A percentile compares a stretch with the other conserved stretches of the same genome.
Evolutionary conservation across 805 yeast genomes (phyloP).

Genomic region (Zygosaccharomyces gambellarensis): DNA sequence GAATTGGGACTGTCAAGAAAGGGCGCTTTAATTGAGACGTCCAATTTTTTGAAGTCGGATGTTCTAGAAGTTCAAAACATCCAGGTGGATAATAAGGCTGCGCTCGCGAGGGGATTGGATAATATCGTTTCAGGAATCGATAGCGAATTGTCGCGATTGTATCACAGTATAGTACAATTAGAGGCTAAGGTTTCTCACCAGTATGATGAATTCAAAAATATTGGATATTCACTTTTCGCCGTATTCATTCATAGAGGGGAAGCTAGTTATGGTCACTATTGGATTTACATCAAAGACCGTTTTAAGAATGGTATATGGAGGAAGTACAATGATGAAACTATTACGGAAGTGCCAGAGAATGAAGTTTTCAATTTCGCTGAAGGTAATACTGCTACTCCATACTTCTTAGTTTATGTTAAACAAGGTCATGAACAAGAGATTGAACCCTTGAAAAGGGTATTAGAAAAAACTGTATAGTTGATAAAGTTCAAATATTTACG

Average conservation of each 20-base stretch:
- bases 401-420: slow-evolving; percentile 78
- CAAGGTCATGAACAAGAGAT: slow-evolving; percentile 53
- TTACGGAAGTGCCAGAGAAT: slow-evolving; percentile 64
- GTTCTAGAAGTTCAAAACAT: slow-evolving; percentile 42
- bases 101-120: slow-evolving; percentile 33
- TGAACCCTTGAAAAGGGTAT: slow-evolving; percentile 59
- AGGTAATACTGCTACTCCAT: slow-evolving; percentile 88
- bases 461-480: slow-evolving; percentile 13
- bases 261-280: slow-evolving; percentile 94
- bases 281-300: slow-evolving; percentile 87
- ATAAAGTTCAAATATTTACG: slow-evolving; percentile 4
- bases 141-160: slow-evolving; percentile 41
- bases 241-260: slow-evolving; percentile 94
- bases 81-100: slow-evolving; percentile 26
- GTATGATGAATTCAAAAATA: slow-evolving; percentile 53
- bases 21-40: slow-evolving; percentile 53
- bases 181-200: slow-evolving; percentile 51
- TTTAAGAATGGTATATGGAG: slow-evolving; percentile 58
- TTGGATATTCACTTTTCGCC: slow-evolving; percentile 83
- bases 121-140: slow-evolving; percentile 45
- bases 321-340: slow-evolving; percentile 92
- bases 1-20: slow-evolving; percentile 46
- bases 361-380: slow-evolving; percentile 64
- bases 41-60: slow-evolving; percentile 48
- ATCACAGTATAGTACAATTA: slow-evolving; percentile 41